phyloP scores from a whole-genome alignment of 2,329 filamentous ascomycete species.

The Colletotrichum musae region DNA sequence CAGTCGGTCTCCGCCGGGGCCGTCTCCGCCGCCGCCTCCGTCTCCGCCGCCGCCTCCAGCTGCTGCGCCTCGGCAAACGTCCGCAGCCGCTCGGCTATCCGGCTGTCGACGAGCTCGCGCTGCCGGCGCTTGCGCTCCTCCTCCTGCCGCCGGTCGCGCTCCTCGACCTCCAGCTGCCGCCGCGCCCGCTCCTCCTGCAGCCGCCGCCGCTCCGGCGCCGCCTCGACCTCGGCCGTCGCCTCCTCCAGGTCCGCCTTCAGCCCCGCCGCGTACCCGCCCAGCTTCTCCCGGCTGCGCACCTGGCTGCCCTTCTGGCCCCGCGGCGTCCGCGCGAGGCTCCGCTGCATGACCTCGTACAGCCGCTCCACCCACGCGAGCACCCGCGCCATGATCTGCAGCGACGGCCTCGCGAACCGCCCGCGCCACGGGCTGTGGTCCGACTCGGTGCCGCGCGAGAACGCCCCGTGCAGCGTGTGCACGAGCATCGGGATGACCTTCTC shows the following conservation, averaged over 20 bases:
- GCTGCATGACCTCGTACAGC: constrained; percentile 23
- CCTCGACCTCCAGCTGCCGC: not conserved
- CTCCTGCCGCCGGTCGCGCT: constrained; percentile 4
- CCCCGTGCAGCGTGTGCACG: constrained; percentile 9
- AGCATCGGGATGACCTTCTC: constrained; percentile 27
- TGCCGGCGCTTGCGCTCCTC: constrained; percentile 24
- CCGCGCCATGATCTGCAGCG: constrained; percentile 35
- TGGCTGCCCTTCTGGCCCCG: constrained; percentile 1
- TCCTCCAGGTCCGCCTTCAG: constrained; percentile 20
- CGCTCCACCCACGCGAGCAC: constrained; percentile 21
- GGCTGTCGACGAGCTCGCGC: constrained; percentile 29
- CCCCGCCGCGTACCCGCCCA: not conserved
- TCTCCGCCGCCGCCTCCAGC: not conserved
- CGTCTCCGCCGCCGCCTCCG: too few relatives aligned
- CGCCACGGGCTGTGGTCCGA: not conserved
- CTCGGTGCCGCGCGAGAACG: constrained; percentile 23
- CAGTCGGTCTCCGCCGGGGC: constrained; percentile 6
- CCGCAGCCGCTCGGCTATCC: constrained; percentile 4
- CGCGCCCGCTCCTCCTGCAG: constrained; percentile 4
- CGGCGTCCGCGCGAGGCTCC: constrained; percentile 2
- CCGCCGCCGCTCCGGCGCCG: constrained; percentile 3
- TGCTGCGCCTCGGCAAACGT: not conserved
- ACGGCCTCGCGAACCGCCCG: constrained; percentile 26
- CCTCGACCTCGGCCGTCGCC: not conserved
- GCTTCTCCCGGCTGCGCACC: constrained; percentile 7